phyloP scores from a whole-genome alignment of 1,284 basidiomycete genomes.

The Sanguinoderma infundibulare region DNA sequence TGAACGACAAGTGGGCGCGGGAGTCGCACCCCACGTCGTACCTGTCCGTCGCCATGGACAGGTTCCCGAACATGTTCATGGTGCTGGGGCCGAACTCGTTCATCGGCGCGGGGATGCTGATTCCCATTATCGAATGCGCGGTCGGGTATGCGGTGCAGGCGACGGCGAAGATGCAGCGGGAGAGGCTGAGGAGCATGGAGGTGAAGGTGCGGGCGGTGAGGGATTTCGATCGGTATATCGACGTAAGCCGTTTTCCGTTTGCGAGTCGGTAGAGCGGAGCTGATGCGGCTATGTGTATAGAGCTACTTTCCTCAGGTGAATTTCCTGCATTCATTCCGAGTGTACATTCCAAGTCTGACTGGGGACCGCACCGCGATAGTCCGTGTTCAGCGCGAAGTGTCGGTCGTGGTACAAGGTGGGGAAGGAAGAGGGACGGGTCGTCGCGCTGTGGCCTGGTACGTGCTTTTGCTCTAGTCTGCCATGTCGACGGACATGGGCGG shows the following conservation, averaged over 20 bases:
- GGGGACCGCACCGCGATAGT: conserved; percentile 47
- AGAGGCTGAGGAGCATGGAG: conserved; percentile 57
- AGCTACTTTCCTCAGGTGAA: conserved; percentile 8
- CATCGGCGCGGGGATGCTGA: conserved; percentile 56
- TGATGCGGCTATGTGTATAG: background rate
- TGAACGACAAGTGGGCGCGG: conserved; percentile 56
- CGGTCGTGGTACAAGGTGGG: conserved; percentile 72
- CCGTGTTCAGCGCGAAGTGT: conserved; percentile 62
- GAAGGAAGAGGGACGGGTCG: conserved; percentile 58
- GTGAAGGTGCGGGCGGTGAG: conserved; percentile 2
- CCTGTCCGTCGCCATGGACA: conserved; percentile 56
- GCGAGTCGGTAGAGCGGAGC: background rate
- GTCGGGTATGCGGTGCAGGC: conserved; percentile 57
- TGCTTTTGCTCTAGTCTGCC: background rate
- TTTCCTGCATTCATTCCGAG: no score
- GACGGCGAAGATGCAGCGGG: conserved; percentile 60
- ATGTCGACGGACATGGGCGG: background rate
- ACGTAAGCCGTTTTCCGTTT: background rate
- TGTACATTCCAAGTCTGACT: background rate
- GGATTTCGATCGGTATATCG: conserved; percentile 9
- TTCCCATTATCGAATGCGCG: conserved; percentile 58
- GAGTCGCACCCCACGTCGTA: conserved; percentile 59
- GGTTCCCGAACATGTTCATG: conserved; percentile 67
- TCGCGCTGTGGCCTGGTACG: conserved; percentile 63
- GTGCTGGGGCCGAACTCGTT: conserved; percentile 60